Evolutionary conservation across 202 grass and related monocot genomes (phyloP).

Genomic region (Musa balbisiana): DNA sequence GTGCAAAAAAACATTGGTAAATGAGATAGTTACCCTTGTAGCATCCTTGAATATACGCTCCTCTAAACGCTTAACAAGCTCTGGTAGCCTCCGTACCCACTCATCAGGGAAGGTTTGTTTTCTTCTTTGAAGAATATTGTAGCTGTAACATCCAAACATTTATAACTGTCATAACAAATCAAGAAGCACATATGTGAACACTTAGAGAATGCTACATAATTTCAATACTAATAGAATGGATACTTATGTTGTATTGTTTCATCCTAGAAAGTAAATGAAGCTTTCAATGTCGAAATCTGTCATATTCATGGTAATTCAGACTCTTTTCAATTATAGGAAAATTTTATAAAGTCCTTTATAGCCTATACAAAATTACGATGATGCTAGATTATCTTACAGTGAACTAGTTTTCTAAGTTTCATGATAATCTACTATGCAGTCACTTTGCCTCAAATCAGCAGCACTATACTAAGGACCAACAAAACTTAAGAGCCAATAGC

Average conservation of each 20-base stretch:
- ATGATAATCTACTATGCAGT: neutral
- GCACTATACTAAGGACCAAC: neutral
- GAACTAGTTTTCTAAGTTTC: neutral
- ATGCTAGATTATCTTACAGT: no score
- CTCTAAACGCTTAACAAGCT: slow-evolving; percentile 9
- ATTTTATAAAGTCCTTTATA: no score
- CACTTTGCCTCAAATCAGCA: neutral
- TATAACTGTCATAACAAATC: neutral
- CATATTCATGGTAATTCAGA: neutral
- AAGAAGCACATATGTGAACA: neutral
- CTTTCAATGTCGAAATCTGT: neutral
- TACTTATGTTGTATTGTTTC: neutral
- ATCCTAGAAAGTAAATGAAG: neutral
- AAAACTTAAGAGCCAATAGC: neutral
- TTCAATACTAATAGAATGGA: neutral
- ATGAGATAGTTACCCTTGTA: slow-evolving; percentile 13
- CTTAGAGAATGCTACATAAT: neutral
- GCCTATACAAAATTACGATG: no score
- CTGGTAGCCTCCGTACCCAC: neutral
- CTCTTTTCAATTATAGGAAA: neutral
- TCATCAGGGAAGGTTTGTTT: neutral
- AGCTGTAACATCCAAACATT: slow-evolving; percentile 5
- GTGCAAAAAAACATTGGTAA: neutral
- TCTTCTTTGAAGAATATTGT: neutral
- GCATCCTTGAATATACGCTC: slow-evolving; percentile 15